Evolutionary conservation across 108 stramenopile species (phyloP), one percentile per base, ranked within the genome.

Genomic region (Mayamaea pseudoterrestris): DNA sequence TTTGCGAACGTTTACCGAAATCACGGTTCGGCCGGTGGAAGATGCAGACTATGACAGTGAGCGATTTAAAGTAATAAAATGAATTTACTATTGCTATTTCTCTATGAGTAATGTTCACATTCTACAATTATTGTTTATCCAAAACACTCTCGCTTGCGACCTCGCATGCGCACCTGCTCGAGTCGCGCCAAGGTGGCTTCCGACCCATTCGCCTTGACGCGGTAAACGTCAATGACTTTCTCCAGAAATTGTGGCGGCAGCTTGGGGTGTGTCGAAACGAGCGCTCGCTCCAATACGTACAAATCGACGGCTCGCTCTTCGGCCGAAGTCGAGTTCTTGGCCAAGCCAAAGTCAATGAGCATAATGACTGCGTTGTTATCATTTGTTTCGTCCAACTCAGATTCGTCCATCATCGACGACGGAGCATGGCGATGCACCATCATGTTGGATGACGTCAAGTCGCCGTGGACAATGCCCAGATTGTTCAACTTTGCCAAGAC

Each of bases 251-350:
- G 43, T 21, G 65, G 55, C 3, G 60, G 49, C 28, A 77, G 49
- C 34, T 85, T 70, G 3, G 92, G 79, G 69, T 96, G 94, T 5
- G 96, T 95, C 30, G 93, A 89, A 35, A 74, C 23, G 27, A 98
- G 76, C 2, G 96, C 94, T 43, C 96, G 73, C 55, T 98, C 94
- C 34, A 98, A 63, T 9, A 98, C 96, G 60, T 96, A 95, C 22
- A 96, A 65, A 64, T 98, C 96, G n/a, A 96, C 96, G 30, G 94
- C 96, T 61, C 85, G 87, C 63, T 96, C 94, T 77, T 98, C 94
- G 7, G 63, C 62, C 54, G 65, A 74, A 28, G 74, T 44, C 46
- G 90, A 71, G 51, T 55, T 71, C 30, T 69, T 74, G 44, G 87
- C 84, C 22, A 97, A 60, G 16, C 96, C 96, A 73, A 97, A 97